Base-by-base conservation (phyloP, 805 yeast genomes). In the Candida bentonensis region DNA sequence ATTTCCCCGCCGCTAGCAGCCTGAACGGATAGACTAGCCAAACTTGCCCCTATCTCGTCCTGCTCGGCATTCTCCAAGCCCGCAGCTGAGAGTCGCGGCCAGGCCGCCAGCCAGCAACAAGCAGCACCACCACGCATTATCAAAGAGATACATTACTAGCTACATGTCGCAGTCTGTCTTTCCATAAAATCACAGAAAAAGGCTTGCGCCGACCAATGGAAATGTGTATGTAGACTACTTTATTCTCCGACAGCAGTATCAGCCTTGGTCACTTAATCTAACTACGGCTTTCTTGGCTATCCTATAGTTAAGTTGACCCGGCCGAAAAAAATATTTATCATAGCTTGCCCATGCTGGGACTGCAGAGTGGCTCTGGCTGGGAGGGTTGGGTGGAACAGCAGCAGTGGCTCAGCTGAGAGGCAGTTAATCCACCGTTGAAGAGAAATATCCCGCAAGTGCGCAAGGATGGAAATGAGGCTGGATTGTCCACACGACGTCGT, bases 191-290 rank as follows among this genome's bases (percentile, higher is more conserved):
- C 36, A 30, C 20, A 5, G 36, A 30, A 30, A 9, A 30, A 17
- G 20, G 7, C 7, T 5, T 13, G 7, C 7, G 17, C 36, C 17
- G 36, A 30, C n/a, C 17, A 30, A 30, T 15, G n/a, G 36, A 30
- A 30, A 30, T 30, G 36, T 30, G 36, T 30, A 30, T 30, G n/a
- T 30, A 30, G 36, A 30, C 17, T 9, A 17, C 7, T 11, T 30
- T 15, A n/a, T n/a, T 30, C 36, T 30, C 17, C n/a, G 36, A 30
- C 36, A n/a, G 20, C 36, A 11, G 36, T 30, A 30, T 30, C 36
- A 15, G 36, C 36, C 36, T n/a, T 9, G 5, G n/a, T 30, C 36
- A 30, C 5, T 9, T 30, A 30, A 4, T 30, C 17, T 30, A 11
- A n/a, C 5, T 9, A 30, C 17, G 36, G 36, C 36, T 15, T 13